phyloP scores from a whole-genome alignment of 441 rosid genomes.

The Brassica balearica region DNA sequence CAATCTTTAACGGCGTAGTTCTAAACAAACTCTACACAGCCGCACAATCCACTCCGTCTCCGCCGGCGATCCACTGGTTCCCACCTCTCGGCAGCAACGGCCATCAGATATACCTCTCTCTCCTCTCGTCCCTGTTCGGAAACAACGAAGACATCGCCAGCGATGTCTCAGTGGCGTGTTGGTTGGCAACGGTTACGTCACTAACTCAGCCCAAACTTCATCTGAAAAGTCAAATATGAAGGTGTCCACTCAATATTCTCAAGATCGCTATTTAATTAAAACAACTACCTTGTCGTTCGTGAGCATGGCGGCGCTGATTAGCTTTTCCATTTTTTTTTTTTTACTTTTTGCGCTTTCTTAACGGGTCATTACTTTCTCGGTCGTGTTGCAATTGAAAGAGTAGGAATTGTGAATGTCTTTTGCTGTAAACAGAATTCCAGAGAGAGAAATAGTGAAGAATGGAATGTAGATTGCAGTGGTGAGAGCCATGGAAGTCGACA shows the following conservation, averaged over 20 bases:
- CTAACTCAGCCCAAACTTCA: background rate
- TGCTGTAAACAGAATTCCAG: background rate
- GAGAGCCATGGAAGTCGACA: background rate
- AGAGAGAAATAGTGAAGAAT: background rate
- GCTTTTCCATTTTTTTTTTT: background rate
- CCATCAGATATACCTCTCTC: no score
- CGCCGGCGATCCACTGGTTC: background rate
- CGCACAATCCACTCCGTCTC: background rate
- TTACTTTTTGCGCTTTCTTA: background rate
- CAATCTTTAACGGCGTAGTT: background rate
- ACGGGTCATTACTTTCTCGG: background rate
- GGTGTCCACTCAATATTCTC: background rate
- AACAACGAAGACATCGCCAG: background rate
- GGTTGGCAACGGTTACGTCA: background rate
- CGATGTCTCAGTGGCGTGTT: background rate
- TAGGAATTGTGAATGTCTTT: background rate
- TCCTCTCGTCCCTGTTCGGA: background rate
- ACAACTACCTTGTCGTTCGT: background rate
- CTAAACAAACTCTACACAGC: background rate
- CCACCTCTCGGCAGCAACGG: background rate
- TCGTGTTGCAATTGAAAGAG: background rate
- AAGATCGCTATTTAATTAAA: background rate
- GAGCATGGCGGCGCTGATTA: background rate
- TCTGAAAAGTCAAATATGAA: background rate
- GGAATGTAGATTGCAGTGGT: background rate